These are phyloP conservation scores for Nannochloropsis oceanica DNA, from an alignment of 108 stramenopile genomes.

Conservation along the genomic window DNA sequence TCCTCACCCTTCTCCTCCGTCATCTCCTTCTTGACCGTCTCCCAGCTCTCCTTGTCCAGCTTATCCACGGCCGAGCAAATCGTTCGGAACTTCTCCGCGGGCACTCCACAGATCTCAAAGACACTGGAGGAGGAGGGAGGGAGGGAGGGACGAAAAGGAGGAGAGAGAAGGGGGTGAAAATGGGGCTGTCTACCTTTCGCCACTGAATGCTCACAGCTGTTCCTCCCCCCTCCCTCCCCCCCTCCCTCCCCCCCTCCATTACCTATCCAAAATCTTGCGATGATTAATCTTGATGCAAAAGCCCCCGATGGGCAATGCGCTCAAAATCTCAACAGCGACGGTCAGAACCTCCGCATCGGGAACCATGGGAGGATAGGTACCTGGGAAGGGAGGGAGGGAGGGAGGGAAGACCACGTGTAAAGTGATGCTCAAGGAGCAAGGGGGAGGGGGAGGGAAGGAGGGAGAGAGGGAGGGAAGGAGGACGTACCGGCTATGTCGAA, in stretches of 20 bases:
- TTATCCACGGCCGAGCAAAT: slow-evolving; percentile 84
- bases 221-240: too few species aligned
- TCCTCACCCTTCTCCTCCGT: slow-evolving; percentile 74
- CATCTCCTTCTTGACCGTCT: slow-evolving; percentile 47
- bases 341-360: slow-evolving; percentile 68
- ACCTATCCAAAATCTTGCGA: slow-evolving; percentile 40
- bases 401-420: too few species aligned
- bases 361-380: slow-evolving; percentile 56
- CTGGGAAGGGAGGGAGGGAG: neutral
- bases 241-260: too few species aligned
- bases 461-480: neutral
- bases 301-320: slow-evolving; percentile 60
- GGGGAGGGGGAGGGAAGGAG: neutral
- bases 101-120: slow-evolving; percentile 69
- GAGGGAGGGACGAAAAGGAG: neutral
- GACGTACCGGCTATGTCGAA: slow-evolving; percentile 55
- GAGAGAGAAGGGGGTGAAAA: neutral
- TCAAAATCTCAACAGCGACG: slow-evolving; percentile 67
- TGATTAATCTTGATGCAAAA: slow-evolving; percentile 79
- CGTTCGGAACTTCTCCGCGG: slow-evolving; percentile 63
- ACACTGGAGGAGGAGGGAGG: too few species aligned
- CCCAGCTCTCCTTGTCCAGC: slow-evolving; percentile 77
- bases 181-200: neutral
- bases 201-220: too few species aligned
- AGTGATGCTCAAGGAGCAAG: too few species aligned